Conservation (phyloP, 345 rosid genomes). For the Citrus hindsii region DNA sequence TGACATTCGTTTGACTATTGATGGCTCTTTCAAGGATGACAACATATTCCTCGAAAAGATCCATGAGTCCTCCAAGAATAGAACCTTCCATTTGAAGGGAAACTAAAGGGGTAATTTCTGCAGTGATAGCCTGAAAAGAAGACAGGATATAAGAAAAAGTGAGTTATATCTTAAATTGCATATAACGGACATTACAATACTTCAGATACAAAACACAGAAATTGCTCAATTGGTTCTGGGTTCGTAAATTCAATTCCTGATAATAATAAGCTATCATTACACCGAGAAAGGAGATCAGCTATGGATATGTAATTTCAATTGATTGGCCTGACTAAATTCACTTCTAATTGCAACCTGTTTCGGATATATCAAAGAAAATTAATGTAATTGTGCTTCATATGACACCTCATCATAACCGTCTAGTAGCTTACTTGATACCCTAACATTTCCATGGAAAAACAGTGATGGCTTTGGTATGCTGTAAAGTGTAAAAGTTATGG, state of each 20-base stretch:
- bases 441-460: not conserved
- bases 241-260: slow-evolving; percentile 1
- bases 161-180: not conserved
- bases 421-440: not conserved
- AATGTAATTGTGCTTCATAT: not conserved
- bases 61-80: slow-evolving; percentile 33
- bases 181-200: not conserved
- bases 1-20: slow-evolving; percentile 9
- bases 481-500: not conserved
- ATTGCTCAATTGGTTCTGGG: not conserved
- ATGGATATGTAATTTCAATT: not conserved
- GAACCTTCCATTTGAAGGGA: slow-evolving; percentile 48
- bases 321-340: not conserved
- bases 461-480: not conserved
- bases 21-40: slow-evolving; percentile 39
- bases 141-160: not conserved
- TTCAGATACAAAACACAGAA: not conserved
- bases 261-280: not conserved
- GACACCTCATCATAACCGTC: not conserved
- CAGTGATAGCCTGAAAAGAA: slow-evolving; percentile 38
- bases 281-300: not conserved
- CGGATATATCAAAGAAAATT: not conserved
- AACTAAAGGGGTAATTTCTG: slow-evolving; percentile 39
- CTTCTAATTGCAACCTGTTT: not conserved
- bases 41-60: slow-evolving; percentile 43